These are phyloP conservation scores for Coemansia sp. DNA, from an alignment of 192 early-diverging fungal species.

Conservation along the genomic window DNA sequence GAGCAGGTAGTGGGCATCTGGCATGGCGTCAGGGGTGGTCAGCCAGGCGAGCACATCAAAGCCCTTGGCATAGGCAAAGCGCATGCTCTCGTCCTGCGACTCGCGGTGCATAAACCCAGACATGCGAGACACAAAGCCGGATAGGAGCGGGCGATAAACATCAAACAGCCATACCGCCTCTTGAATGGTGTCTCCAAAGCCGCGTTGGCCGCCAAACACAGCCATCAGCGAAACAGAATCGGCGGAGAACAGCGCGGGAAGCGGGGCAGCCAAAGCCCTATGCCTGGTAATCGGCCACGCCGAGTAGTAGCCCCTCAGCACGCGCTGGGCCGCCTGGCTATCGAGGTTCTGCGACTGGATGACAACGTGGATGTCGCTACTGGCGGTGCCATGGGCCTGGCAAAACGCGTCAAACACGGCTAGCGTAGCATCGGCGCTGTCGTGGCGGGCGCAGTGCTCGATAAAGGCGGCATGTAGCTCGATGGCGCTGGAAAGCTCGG, in stretches of 20 bases:
- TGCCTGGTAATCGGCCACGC: slow-evolving; percentile 5
- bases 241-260: slow-evolving; percentile 27
- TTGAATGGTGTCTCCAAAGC: slow-evolving; percentile 76
- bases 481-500: background rate
- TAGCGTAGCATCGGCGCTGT: background rate
- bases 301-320: slow-evolving; percentile 23
- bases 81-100: slow-evolving; percentile 55
- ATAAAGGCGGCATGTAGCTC: slow-evolving; percentile 14
- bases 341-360: slow-evolving; percentile 7
- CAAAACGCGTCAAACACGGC: slow-evolving; percentile 6
- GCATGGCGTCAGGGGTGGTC: slow-evolving; percentile 60
- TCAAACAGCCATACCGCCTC: slow-evolving; percentile 72
- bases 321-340: background rate
- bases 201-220: slow-evolving; percentile 94
- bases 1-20: slow-evolving; percentile 68
- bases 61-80: slow-evolving; percentile 60
- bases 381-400: background rate
- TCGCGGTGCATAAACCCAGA: slow-evolving; percentile 61
- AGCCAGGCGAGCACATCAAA: slow-evolving; percentile 82
- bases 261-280: background rate
- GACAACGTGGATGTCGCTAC: slow-evolving; percentile 13
- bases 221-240: slow-evolving; percentile 63
- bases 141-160: slow-evolving; percentile 71
- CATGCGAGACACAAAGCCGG: slow-evolving; percentile 70
- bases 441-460: background rate